Percentiles rank a stretch among this genome's conserved stretches.
Evolutionary conservation across 257 asterid species (phyloP).

Genomic region (Solanum virginianum): DNA sequence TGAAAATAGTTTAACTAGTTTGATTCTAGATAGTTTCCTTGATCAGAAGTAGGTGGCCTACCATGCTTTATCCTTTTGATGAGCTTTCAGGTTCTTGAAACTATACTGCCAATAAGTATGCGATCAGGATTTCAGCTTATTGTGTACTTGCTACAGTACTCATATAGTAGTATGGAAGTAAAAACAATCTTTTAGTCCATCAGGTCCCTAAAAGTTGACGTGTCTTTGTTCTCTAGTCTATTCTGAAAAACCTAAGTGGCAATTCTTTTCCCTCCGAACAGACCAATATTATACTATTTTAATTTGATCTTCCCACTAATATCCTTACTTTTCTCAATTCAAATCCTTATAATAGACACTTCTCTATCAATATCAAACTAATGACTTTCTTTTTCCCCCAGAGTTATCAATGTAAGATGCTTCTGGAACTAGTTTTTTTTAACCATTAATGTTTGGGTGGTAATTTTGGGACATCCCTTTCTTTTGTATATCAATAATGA

Average conservation of each 20-base stretch:
- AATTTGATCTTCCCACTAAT: background rate
- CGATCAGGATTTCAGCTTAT: background rate
- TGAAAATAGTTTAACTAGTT: background rate
- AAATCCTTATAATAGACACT: background rate
- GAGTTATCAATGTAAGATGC: background rate
- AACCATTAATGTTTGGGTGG: background rate
- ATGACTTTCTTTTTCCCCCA: background rate
- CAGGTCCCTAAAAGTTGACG: background rate
- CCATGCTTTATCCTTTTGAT: background rate
- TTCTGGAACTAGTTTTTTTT: background rate
- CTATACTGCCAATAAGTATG: background rate
- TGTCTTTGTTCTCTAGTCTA: background rate
- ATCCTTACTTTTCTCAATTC: background rate
- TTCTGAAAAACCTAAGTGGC: background rate
- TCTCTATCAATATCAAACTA: background rate
- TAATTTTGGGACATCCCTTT: background rate
- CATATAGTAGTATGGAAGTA: background rate
- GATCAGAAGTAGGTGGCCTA: background rate
- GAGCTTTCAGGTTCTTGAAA: background rate
- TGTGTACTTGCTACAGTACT: background rate
- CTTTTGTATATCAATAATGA: background rate
- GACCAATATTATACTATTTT: background rate
- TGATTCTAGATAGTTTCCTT: background rate
- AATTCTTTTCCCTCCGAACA: background rate
- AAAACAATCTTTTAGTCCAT: background rate